Base-by-base conservation (phyloP, 225 moss, liverwort and hornwort genomes). In the Neckera pumila region DNA sequence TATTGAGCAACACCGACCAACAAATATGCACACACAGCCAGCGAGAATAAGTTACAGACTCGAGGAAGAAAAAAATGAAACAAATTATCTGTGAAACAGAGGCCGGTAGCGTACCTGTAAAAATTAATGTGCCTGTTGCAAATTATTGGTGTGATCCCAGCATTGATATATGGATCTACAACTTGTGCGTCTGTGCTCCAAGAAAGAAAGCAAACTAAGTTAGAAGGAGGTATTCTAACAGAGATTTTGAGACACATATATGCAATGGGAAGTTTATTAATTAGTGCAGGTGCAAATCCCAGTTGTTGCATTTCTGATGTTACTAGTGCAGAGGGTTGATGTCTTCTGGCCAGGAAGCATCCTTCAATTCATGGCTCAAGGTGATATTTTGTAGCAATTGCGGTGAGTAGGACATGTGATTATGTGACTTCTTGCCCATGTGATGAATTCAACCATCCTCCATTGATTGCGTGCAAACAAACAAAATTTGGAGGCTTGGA, bases 311-410 rank as follows among this genome's bases (percentile, higher is more conserved):
- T 59, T 59, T 18, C 28, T 18, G 58, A 42, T 15, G 79, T 59
- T 59, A 80, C 79, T 33, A 31, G 22, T 14, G 43, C 42, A 15
- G 57, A 26, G 28, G 40, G 23, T 72, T 28, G n/a, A 17, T 57
- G 79, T 27, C 27, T n/a, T 57, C 26, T 11, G 56, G 20, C 7
- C 1, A 12, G 58, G 59, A 40, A 80, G 80, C 60, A 28, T 42
- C 59, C 11, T 22, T 34, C n/a, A n/a, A n/a, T n/a, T n/a, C 81
- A 31, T 14, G 21, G 2, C 14, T 3, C 0, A 3, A 42, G 31
- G 4, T 43, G 43, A 34, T 22, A 49, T n/a, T 53, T 36, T 5
- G 49, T 17, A 49, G 16, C 49, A 1, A 82, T 51, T 49, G 26
- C 8, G 6, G 63, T 66, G 66, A 83, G 53, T 8, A 51, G n/a